Evolutionary conservation across 148 eudicot genomes (phyloP), one percentile per base, ranked within the genome.

Genomic region (Diospyros lotus): DNA sequence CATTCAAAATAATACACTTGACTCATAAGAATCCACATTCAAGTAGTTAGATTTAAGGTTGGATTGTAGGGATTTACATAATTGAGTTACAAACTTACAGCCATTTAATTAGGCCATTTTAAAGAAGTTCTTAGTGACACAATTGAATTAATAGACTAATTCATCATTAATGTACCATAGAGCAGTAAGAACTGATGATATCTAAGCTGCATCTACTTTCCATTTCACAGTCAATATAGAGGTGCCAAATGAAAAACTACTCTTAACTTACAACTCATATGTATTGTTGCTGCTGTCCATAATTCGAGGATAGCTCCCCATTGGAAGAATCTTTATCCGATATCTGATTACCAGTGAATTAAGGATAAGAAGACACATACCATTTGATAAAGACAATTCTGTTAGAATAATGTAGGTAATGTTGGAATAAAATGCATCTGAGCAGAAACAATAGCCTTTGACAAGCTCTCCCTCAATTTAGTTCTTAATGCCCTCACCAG

Each of bases 241-340:
- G 10, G 5, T 42, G 40, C 13, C 67, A 52, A 70, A 53, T 53
- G 38, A 44, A 13, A 9, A 73, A 74, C 14, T 38, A 45, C 7
- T 68, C 28, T 76, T 45, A 72, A 82, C 98, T 88, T 90, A 95
- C 99, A 95, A 84, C 63, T 95, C 99, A 73, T 90, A 95, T 62
- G 90, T 87, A 85, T 82, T 95, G 89, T 87, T 91, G 89, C 86
- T 84, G 77, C 82, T 88, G 82, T 95, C 99, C 94, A 89, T 89
- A 43, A 95, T 88, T 74, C 94, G 90, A 76, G 99, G 97, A 82
- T 95, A 95, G 78, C 99, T 92, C 54, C 99, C 99, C 96, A 95
- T 92, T 5, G 96, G 97, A 73, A 86, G 85, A 67, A 95, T 92
- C 80, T 93, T 95, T 74, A 95, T 91, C 62, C 91, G 87, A 83